A percentile compares a stretch with the other conserved stretches of the same genome.
Evolutionary conservation across 2,329 filamentous ascomycete genomes (phyloP).

Genomic region (Sporothrix curviconia): DNA sequence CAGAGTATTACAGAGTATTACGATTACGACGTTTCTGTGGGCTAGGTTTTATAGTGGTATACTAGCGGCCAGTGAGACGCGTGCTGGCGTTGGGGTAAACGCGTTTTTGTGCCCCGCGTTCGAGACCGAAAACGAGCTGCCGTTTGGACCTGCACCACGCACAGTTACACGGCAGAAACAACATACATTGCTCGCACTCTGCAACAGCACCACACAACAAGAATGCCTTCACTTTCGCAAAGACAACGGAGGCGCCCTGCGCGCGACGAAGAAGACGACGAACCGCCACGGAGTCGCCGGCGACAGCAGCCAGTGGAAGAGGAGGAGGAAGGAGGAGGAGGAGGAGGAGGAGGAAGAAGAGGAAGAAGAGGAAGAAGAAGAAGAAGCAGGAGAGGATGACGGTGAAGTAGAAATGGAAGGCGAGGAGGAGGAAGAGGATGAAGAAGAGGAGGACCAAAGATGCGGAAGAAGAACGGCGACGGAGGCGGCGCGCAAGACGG

Average conservation of each 20-base stretch:
- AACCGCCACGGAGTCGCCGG: conserved; percentile 6
- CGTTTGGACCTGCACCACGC: not conserved
- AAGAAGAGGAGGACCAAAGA: not conserved
- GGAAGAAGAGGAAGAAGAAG: not conserved
- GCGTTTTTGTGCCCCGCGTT: conserved; percentile 6
- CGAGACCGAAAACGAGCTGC: not conserved
- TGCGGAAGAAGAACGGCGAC: not conserved
- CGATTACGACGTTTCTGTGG: no score
- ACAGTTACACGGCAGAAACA: not conserved
- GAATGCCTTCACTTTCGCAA: conserved; percentile 13
- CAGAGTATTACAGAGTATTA: no score
- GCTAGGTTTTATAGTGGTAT: no score
- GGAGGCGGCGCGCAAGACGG: no score
- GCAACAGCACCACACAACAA: not conserved
- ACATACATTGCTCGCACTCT: not conserved
- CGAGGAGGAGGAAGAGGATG: not conserved
- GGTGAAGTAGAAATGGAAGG: conserved; percentile 5
- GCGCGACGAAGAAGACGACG: conserved; percentile 9
- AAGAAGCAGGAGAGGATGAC: not conserved
- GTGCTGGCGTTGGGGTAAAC: no score
- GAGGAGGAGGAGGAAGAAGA: not conserved
- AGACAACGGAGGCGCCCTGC: conserved; percentile 4
- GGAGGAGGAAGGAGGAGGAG: conserved; percentile 10
- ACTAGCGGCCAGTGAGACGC: no score
- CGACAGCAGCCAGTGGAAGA: conserved; percentile 5